Conservation (phyloP, 2,329 filamentous ascomycete species). For the Ambrosiella beaveri region DNA sequence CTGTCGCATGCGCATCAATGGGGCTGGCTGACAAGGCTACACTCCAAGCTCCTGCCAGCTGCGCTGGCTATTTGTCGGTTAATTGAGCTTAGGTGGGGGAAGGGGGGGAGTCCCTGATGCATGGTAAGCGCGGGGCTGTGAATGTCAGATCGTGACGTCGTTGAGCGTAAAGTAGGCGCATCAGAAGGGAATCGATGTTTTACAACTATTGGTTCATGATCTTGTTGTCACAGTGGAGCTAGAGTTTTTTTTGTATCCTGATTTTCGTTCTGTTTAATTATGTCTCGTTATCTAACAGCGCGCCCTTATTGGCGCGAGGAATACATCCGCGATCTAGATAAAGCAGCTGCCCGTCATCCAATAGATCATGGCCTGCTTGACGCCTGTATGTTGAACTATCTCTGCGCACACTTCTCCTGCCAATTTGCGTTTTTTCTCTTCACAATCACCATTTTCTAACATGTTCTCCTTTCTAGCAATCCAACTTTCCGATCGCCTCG, state of each 20-base stretch:
- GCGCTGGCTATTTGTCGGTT: slow-evolving; percentile 3
- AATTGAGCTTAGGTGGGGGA: neutral
- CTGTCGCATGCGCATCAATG: neutral
- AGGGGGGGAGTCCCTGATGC: neutral
- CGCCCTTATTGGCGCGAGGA: slow-evolving; percentile 56
- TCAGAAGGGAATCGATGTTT: no score
- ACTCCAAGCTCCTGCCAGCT: neutral
- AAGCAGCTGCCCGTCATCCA: slow-evolving; percentile 49
- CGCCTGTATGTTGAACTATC: slow-evolving; percentile 42
- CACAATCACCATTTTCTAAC: neutral
- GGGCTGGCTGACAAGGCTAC: neutral
- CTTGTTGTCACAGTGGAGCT: no score
- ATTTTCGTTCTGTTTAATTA: neutral
- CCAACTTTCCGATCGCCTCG: slow-evolving; percentile 48
- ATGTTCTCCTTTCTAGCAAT: slow-evolving; percentile 32
- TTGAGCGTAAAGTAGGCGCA: no score
- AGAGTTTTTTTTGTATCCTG: neutral
- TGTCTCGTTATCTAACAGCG: slow-evolving; percentile 7
- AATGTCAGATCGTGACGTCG: no score
- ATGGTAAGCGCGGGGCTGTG: neutral
- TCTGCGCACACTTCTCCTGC: neutral
- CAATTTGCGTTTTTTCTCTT: neutral
- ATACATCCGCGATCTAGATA: slow-evolving; percentile 58
- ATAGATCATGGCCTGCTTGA: slow-evolving; percentile 52
- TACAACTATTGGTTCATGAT: no score